Base-by-base conservation (phyloP, 2,329 filamentous ascomycete species). In the Trichoderma sp. region DNA sequence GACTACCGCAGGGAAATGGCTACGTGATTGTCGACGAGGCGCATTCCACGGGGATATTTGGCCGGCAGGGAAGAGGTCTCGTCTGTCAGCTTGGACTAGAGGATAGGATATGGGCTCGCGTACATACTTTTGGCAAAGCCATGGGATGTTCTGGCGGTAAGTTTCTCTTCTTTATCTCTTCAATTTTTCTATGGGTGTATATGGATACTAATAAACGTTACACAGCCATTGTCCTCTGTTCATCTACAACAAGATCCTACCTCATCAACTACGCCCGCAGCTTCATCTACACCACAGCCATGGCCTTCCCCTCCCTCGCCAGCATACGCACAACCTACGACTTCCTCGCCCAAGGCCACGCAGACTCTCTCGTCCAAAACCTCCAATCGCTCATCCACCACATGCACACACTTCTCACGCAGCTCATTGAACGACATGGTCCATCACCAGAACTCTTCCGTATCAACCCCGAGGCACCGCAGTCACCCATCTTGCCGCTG, bases 261-360 rank as follows among this genome's bases (percentile, higher is more conserved):
- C 85, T 95, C 69, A 89, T 94, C 82, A 95, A 95, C 80, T 95
- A 95, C 80, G 92, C 93, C 0, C 89, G 93, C n/a, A 91, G 89
- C 2, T 84, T 95, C 59, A 94, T 95, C 73, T 95, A 94, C 81
- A 94, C 93, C 0, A 94, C 93, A 0, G 91, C 92, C 35, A 88
- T 93, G 84, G 88, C 90, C 0, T 90, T 90, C 56, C 89, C 92
- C 0, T 87, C 88, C 2, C 85, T 93, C 1, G 89, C 89, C 0
- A 88, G 88, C 16, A 91, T 93, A 71, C 84, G 87, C 59, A 86
- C 89, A 0, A 86, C 88, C 0, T 93, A 92, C 79, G 85, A 87
- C 8, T 87, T 91, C 38, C 83, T 94, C n/a, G 81, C 80, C 9
- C 81, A 83, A 2, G 90, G 89, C 0, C 80, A 84, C 38, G 90